phyloP scores from a whole-genome alignment of 305 asterid genomes.

The Solanum hybrid region DNA sequence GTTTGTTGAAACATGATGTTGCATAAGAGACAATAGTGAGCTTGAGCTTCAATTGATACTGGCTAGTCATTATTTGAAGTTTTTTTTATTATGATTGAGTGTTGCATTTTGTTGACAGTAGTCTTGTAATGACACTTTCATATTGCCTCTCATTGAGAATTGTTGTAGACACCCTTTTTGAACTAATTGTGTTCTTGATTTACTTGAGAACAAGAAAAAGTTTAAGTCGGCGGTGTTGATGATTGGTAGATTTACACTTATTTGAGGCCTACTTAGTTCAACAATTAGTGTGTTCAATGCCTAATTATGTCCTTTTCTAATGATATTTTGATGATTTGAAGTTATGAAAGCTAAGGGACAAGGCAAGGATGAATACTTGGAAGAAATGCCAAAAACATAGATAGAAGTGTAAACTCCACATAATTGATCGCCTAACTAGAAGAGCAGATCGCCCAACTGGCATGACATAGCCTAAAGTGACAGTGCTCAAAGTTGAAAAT shows the following conservation, averaged over 20 bases:
- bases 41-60: too few species aligned
- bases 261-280: background rate
- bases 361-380: background rate
- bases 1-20: too few species aligned
- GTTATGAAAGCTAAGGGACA: background rate
- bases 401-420: background rate
- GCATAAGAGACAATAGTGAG: too few species aligned
- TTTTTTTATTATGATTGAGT: background rate
- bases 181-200: background rate
- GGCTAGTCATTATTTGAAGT: too few species aligned
- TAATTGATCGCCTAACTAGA: background rate
- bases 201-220: background rate
- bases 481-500: background rate
- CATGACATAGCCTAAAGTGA: background rate
- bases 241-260: background rate
- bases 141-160: background rate
- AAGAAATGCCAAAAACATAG: too few species aligned
- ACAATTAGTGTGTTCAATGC: background rate
- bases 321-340: too few species aligned
- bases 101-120: background rate
- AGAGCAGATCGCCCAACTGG: background rate
- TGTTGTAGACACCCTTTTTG: background rate
- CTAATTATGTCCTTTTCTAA: background rate
- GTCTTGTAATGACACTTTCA: background rate
- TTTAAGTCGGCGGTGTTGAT: background rate